Evolutionary conservation across 257 asterid species (phyloP).

Genomic region (Solanum bukasovii): DNA sequence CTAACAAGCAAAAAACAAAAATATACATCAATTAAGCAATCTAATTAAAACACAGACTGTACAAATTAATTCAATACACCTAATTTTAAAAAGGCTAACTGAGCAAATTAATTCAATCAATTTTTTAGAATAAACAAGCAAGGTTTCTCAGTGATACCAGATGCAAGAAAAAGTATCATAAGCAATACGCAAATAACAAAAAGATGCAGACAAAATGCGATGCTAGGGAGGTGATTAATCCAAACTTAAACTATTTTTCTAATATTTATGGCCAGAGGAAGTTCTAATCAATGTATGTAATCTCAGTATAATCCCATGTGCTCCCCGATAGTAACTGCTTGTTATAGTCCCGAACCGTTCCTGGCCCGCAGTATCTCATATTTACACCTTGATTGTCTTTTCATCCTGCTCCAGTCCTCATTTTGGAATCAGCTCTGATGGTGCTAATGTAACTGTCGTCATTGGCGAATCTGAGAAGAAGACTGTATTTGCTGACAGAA

Average conservation of each 20-base stretch:
- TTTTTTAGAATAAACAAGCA: background rate
- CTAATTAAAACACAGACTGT: background rate
- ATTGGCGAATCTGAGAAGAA: constrained; percentile 42
- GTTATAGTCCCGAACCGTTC: constrained; percentile 93
- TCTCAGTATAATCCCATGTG: constrained; percentile 93
- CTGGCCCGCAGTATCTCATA: constrained; percentile 99
- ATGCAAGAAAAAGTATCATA: background rate
- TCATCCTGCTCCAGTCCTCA: constrained; percentile 88
- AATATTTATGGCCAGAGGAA: background rate
- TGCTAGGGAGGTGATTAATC: background rate
- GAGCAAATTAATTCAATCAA: background rate
- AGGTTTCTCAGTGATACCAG: background rate
- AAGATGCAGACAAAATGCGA: background rate
- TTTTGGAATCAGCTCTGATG: constrained; percentile 94
- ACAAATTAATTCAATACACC: background rate
- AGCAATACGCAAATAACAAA: background rate
- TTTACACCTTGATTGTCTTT: constrained; percentile 86
- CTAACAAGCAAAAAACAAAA: background rate
- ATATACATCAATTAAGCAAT: background rate
- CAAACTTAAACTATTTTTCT: background rate
- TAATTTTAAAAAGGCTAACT: background rate
- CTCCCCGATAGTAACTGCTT: constrained; percentile 96
- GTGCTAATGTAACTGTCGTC: constrained; percentile 99
- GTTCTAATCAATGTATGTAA: background rate
- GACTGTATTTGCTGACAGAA: constrained; percentile 40